phyloP scores from a whole-genome alignment of 2,329 filamentous ascomycete genomes.

The Emydomyces testavorans region DNA sequence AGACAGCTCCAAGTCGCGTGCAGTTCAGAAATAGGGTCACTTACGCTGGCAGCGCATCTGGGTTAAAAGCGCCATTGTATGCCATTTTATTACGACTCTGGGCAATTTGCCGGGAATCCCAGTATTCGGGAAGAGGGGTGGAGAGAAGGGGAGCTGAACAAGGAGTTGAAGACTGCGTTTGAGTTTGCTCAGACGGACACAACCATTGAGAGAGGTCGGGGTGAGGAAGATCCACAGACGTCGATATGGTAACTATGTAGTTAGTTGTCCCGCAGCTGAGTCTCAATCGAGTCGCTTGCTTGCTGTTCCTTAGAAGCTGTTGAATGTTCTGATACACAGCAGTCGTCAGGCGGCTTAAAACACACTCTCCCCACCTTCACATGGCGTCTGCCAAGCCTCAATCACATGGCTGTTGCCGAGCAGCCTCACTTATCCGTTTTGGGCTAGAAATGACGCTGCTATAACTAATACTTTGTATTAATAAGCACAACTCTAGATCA shows the following conservation, averaged over 20 bases:
- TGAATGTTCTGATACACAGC: neutral
- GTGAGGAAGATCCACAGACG: too few relatives aligned
- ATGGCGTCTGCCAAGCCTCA: constrained; percentile 9
- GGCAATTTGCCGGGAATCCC: neutral
- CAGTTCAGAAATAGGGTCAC: constrained; percentile 26
- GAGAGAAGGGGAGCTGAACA: neutral
- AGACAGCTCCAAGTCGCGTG: constrained; percentile 4
- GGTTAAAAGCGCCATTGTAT: constrained; percentile 87
- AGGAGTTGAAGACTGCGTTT: neutral
- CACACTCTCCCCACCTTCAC: neutral
- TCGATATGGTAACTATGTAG: too few relatives aligned
- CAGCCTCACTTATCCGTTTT: neutral
- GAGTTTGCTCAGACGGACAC: neutral
- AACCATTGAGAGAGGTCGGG: neutral
- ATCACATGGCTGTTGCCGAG: neutral
- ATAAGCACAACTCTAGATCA: neutral
- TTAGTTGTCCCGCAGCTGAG: too few relatives aligned
- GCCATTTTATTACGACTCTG: constrained; percentile 53
- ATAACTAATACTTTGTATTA: neutral
- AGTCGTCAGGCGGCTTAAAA: constrained; percentile 1
- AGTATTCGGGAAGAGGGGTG: neutral
- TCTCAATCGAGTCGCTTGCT: neutral
- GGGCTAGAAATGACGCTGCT: neutral
- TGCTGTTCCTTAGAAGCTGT: neutral
- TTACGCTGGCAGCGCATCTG: constrained; percentile 86